Percentiles rank a stretch among this genome's conserved stretches.
Conservation (phyloP, 2,329 filamentous ascomycete genomes). For the Pseudohalonectria lignicola region DNA sequence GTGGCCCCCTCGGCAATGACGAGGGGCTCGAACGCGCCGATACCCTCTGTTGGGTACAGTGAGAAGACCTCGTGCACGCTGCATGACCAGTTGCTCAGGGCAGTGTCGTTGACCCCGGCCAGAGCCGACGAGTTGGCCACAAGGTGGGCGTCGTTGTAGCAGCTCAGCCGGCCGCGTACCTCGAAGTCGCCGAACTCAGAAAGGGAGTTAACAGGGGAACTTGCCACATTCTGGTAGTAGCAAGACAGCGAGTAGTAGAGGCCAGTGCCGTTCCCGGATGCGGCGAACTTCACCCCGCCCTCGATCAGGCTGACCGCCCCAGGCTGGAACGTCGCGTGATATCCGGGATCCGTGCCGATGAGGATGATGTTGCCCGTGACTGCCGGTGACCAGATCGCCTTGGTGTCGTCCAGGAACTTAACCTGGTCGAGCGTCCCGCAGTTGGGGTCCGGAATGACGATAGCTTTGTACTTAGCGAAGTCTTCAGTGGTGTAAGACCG, state of each 20-base stretch:
- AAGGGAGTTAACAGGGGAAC: conserved; percentile 13
- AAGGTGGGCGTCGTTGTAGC: conserved; percentile 27
- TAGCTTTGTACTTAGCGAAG: conserved; percentile 31
- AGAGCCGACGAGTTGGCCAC: conserved; percentile 23
- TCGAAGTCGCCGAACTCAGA: conserved; percentile 25
- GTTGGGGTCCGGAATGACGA: conserved; percentile 28
- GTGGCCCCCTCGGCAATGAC: conserved; percentile 25
- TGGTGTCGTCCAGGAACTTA: conserved; percentile 25
- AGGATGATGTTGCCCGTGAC: conserved; percentile 28
- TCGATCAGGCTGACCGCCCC: conserved; percentile 24
- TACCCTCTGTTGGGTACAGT: conserved; percentile 21
- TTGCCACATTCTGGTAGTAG: conserved; percentile 20
- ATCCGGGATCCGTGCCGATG: conserved; percentile 26
- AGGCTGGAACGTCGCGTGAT: conserved; percentile 14
- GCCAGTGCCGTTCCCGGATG: conserved; percentile 8
- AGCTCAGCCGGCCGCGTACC: conserved; percentile 24
- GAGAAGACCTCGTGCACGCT: conserved; percentile 29
- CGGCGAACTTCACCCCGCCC: conserved; percentile 19
- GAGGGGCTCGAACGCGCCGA: conserved; percentile 24
- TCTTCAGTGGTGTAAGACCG: conserved; percentile 20
- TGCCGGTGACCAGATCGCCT: conserved; percentile 25
- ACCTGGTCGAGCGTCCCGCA: conserved; percentile 18
- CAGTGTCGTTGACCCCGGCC: conserved; percentile 19
- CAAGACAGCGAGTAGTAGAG: conserved; percentile 28
- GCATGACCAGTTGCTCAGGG: conserved; percentile 29